Conservation (phyloP, 371 early-diverging fungal genomes). For the Fennellomyces sp. region DNA sequence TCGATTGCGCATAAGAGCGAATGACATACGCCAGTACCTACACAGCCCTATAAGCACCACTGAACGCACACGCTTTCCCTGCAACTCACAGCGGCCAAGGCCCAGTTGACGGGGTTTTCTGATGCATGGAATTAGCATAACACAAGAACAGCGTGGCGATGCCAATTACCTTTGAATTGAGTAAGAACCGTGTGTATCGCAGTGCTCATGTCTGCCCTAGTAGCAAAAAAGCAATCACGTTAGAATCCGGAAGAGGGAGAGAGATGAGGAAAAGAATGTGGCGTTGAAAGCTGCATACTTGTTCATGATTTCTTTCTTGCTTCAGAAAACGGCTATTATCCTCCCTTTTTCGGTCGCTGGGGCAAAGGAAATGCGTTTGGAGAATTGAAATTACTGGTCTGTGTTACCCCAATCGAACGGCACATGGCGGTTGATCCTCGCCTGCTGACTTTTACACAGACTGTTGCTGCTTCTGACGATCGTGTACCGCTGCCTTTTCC, state of each 20-base stretch:
- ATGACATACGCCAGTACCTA: conserved; percentile 38
- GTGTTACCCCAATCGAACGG: no score
- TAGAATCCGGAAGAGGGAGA: neutral
- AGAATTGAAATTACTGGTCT: no score
- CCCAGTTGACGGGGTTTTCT: conserved; percentile 63
- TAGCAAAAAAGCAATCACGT: neutral
- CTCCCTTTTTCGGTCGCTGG: no score
- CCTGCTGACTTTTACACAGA: no score
- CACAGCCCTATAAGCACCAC: conserved; percentile 8
- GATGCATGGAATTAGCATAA: no score
- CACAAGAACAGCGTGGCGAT: conserved; percentile 3
- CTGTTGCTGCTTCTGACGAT: no score
- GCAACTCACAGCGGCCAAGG: conserved; percentile 50
- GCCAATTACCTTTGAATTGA: conserved; percentile 25
- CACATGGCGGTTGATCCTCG: no score
- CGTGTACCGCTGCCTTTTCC: no score
- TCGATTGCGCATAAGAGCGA: conserved; percentile 29
- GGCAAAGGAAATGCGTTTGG: no score
- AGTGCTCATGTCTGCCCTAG: conserved; percentile 16
- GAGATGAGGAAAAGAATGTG: neutral
- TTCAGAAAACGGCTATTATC: no score
- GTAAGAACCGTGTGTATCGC: conserved; percentile 17
- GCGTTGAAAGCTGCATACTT: neutral
- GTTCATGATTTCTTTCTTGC: conserved; percentile 11
- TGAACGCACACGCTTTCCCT: no score